Percentiles rank a stretch among this genome's conserved stretches.
Evolutionary conservation across 306 rosid genomes (phyloP).

Genomic region (Cicer chorassanicum): DNA sequence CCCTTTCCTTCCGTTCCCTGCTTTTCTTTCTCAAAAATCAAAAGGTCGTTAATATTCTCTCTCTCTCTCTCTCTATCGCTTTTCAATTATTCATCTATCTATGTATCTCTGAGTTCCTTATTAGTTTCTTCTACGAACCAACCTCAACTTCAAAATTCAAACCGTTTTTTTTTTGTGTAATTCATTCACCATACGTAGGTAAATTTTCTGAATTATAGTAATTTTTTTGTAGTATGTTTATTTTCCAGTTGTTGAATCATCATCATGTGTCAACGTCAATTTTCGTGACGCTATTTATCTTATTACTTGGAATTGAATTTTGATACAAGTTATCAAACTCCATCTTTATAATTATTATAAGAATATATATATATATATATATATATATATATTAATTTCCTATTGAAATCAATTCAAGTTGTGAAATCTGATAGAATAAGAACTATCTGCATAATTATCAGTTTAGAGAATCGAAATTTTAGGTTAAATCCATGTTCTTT

Average conservation of each 20-base stretch:
- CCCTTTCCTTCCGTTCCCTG: constrained; percentile 47
- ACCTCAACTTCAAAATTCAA: constrained; percentile 25
- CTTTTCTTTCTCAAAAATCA: constrained; percentile 61
- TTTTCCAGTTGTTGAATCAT: constrained; percentile 6
- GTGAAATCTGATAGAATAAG: neutral
- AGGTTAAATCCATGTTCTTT: neutral
- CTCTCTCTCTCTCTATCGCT: neutral
- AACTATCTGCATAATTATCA: neutral
- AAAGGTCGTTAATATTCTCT: constrained; percentile 55
- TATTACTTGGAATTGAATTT: constrained; percentile 19
- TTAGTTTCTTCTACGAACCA: neutral
- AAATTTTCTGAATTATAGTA: neutral
- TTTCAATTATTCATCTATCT: neutral
- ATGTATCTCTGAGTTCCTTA: constrained; percentile 19
- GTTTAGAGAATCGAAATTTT: constrained; percentile 6
- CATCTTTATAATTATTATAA: too few species aligned
- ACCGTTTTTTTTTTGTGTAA: neutral
- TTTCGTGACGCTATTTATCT: constrained; percentile 39
- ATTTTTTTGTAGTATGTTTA: neutral
- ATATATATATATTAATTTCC: neutral
- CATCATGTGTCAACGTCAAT: constrained; percentile 14
- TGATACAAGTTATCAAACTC: too few species aligned
- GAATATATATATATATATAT: too few species aligned
- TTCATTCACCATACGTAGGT: constrained; percentile 29
- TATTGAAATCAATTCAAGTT: neutral